Base-by-base conservation (phyloP, 805 yeast species). In the Brettanomyces bruxellensis region DNA sequence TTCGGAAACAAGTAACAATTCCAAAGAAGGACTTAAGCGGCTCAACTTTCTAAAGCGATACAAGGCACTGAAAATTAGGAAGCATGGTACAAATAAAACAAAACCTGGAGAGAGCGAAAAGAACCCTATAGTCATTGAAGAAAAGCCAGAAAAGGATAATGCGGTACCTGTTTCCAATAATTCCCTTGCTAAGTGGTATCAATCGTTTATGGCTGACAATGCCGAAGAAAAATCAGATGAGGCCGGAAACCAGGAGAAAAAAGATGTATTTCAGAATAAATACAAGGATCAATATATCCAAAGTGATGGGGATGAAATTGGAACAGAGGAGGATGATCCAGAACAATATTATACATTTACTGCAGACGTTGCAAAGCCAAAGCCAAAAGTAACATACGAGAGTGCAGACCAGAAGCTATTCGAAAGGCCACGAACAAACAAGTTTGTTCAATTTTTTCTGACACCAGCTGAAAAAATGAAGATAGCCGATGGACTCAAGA, bases 291-390 rank as follows among this genome's bases (percentile, higher is more conserved):
- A 28, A 28, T 7, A 28, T 9, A 28, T 9, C 1, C 23, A 35
- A 12, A n/a, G 38, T 35, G 38, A 35, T 7, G 38, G 6, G 6
- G 38, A 35, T 6, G 38, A 35, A 7, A 18, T n/a, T 35, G 38
- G 24, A 14, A 25, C 11, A 13, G 44, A 41, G 12, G 38, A 22
- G 9, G 44, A 34, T n/a, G 45, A n/a, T 5, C 37, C 23, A 13
- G 45, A 42, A 13, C 22, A 42, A 34, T 42, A 42, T 34, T 42
- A 14, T 34, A 42, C 45, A 5, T 42, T 42, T 39, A 25, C 34
- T n/a, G 25, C 45, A 8, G 2, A 35, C 5, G 23, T 24, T 38
- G 22, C 23, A 14, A 24, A 7, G 13, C 9, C 14, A 25, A 32
- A 32, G 38, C 25, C 38, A 11, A 24, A 5, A 25, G 13, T 32